Conservation (phyloP, 2,329 filamentous ascomycete species). For the Escovopsis sp. region DNA sequence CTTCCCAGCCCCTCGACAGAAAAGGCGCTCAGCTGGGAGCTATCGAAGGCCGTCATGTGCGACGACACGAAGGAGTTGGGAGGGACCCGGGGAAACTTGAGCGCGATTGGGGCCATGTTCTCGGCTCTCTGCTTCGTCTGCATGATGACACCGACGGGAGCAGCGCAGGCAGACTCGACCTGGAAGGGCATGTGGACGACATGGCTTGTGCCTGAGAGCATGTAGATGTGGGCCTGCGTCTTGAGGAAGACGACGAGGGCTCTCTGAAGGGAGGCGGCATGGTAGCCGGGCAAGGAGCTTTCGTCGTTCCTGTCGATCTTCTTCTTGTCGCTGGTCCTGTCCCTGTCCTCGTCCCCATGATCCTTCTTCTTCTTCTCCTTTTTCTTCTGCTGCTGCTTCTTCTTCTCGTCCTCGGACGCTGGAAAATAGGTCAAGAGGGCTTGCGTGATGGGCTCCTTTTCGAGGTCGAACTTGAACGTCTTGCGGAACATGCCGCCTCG, state of each 20-base stretch:
- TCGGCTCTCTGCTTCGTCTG: slow-evolving; percentile 57
- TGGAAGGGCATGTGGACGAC: slow-evolving; percentile 90
- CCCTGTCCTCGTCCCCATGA: background rate
- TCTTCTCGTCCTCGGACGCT: slow-evolving; percentile 27
- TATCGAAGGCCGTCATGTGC: slow-evolving; percentile 41
- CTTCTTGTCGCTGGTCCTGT: background rate
- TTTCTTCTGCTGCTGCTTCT: too few relatives aligned
- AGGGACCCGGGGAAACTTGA: slow-evolving; percentile 49
- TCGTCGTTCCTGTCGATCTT: background rate
- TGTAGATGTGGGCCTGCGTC: slow-evolving; percentile 87
- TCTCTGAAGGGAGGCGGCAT: slow-evolving; percentile 30
- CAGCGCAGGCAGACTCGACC: slow-evolving; percentile 72
- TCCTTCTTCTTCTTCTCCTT: background rate
- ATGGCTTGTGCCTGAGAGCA: slow-evolving; percentile 74
- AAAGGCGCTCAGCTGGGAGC: slow-evolving; percentile 37
- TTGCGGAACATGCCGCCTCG: slow-evolving; percentile 73
- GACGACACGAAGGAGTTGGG: slow-evolving; percentile 73
- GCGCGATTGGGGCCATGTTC: slow-evolving; percentile 33
- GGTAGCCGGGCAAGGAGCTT: slow-evolving; percentile 1
- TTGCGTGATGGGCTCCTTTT: slow-evolving; percentile 76
- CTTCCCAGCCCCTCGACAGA: slow-evolving; percentile 42
- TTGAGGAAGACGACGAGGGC: slow-evolving; percentile 84
- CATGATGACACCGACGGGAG: slow-evolving; percentile 69
- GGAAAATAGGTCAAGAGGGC: slow-evolving; percentile 77
- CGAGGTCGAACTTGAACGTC: slow-evolving; percentile 71